phyloP scores from a whole-genome alignment of 768 basidiomycete genomes.

The Podaxis sp. region DNA sequence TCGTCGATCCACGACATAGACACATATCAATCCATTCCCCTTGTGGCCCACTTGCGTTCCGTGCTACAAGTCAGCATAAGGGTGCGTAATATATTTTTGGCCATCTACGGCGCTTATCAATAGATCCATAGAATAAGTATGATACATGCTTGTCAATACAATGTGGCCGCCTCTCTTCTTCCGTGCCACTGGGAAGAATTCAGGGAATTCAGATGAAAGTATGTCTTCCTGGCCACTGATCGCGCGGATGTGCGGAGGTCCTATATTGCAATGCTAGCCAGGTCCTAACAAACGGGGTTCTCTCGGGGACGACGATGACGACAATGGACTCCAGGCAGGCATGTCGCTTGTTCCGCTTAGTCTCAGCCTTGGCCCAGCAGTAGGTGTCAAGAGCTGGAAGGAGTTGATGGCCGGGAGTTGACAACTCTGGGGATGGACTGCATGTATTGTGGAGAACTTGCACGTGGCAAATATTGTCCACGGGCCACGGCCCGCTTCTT shows the following conservation, averaged over 20 bases:
- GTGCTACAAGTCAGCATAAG: background rate
- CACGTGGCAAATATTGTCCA: background rate
- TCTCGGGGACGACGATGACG: background rate
- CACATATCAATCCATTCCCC: background rate
- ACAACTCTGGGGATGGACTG: background rate
- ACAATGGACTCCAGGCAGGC: no score
- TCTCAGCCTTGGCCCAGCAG: background rate
- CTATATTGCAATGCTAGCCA: background rate
- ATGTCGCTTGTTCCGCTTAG: background rate
- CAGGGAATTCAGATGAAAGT: background rate
- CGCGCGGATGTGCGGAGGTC: background rate
- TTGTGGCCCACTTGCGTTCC: background rate
- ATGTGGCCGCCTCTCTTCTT: background rate
- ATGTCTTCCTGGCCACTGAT: background rate
- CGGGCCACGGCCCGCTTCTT: conserved; percentile 6
- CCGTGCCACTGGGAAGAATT: background rate
- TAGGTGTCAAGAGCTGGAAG: background rate
- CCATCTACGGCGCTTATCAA: conserved; percentile 2
- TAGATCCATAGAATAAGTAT: background rate
- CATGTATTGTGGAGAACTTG: background rate
- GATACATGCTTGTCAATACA: background rate
- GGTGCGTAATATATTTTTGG: background rate
- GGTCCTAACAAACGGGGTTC: background rate
- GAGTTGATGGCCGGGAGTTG: background rate
- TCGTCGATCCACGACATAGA: background rate